Evolutionary conservation across 2,329 filamentous ascomycete species (phyloP), one percentile per base, ranked within the genome.

Genomic region (Botrytis hyacinthi): DNA sequence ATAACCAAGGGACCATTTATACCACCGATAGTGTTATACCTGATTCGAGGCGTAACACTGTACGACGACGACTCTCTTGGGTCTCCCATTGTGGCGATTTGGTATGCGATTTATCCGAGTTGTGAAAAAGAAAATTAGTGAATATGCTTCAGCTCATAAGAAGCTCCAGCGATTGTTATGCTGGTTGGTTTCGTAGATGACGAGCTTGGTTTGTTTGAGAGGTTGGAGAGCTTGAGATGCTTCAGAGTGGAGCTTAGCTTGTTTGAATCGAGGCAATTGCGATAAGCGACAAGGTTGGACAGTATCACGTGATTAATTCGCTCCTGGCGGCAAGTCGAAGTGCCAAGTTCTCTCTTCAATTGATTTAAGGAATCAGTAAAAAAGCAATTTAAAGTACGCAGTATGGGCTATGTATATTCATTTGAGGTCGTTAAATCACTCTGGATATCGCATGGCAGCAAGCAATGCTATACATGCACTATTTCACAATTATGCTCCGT

Each of bases 1-100:
- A 99, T 95, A 82, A 99, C 96, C 84, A 99, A 89, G 80, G 96
- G 96, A 74, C 96, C 96, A 86, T 99, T 99, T 85, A 99, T 92
- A 87, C 95, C 95, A 82, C 94, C 93, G 82, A 99, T 94, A 80
- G 96, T 99, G 87, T 99, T 99, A 90, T 99, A 99, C 81, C 92
- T 91, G 85, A 98, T 88, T 82, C 91, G 87, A 78, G 91, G 91
- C 82, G 90, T 88, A 82, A 93, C 80, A 75, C 77, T 79, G 77
- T 80, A 82, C 73, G 81, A 82, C 73, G 81, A 82, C 70, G 81
- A 81, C 72, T 82, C 81, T 76, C 81, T 76, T 74, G 80, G 80
- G 71, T 82, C 81, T 74, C 79, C 79, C 80, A 81, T 81, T 73
- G 59, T 76, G 76, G 78, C 75, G 73, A 66, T 40, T 60, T 32